A percentile compares a stretch with the other conserved stretches of the same genome.
phyloP scores from a whole-genome alignment of 164 flowering plant species.

The Houttuynia cordata region DNA sequence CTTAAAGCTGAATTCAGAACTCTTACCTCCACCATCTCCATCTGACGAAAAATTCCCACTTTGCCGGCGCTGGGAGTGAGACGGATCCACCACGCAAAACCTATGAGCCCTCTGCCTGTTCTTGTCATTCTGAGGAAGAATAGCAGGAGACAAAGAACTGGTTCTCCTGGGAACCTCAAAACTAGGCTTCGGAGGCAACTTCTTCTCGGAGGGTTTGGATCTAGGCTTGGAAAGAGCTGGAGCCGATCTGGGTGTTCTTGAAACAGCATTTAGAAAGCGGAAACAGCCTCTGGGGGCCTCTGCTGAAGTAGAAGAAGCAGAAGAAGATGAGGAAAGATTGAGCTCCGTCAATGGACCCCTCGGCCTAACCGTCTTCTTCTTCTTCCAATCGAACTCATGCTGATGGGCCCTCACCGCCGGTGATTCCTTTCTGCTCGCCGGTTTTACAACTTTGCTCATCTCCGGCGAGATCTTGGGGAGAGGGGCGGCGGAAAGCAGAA shows the following conservation, averaged over 20 bases:
- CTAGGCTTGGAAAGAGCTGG: slow-evolving; percentile 6
- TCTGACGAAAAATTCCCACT: slow-evolving; percentile 12
- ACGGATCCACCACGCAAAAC: slow-evolving; percentile 2
- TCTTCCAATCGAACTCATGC: slow-evolving; percentile 1
- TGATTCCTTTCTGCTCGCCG: slow-evolving; percentile 5
- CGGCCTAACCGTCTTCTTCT: slow-evolving; percentile 7
- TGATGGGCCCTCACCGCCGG: background rate
- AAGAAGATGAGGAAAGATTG: slow-evolving; percentile 19
- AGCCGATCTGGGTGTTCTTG: slow-evolving; percentile 6
- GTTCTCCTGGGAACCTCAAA: slow-evolving; percentile 13
- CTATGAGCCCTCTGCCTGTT: background rate
- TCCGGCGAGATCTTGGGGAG: too few relatives aligned
- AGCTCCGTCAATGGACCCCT: slow-evolving; percentile 40
- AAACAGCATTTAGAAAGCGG: slow-evolving; percentile 26
- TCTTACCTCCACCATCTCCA: slow-evolving; percentile 7
- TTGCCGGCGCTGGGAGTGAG: slow-evolving; percentile 13
- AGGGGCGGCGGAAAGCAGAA: too few relatives aligned
- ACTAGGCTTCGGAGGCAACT: slow-evolving; percentile 4
- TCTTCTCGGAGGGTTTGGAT: slow-evolving; percentile 15
- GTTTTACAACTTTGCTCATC: background rate
- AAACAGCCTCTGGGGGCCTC: slow-evolving; percentile 51
- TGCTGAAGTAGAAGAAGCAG: slow-evolving; percentile 15
- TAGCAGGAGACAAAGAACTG: slow-evolving; percentile 1
- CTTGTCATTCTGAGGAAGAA: background rate
- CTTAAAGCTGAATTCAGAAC: slow-evolving; percentile 8